Evolutionary conservation across 2,329 filamentous ascomycete species (phyloP).

Genomic region (Curvularia eragrostidis): DNA sequence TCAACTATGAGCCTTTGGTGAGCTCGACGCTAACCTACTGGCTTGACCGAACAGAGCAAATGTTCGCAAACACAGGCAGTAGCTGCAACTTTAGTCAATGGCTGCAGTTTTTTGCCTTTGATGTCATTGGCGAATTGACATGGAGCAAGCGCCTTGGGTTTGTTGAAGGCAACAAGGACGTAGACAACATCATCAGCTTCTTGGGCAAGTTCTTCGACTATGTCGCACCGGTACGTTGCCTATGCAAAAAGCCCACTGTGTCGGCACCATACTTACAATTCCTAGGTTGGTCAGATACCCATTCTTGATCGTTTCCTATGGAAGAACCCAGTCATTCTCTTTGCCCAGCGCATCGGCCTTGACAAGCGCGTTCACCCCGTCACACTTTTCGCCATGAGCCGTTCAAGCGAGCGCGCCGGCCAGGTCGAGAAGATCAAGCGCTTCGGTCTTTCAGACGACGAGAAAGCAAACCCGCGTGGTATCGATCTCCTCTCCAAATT

Average conservation of each 20-base stretch:
- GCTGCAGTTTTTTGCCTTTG: slow-evolving; percentile 83
- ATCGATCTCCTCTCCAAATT: slow-evolving; percentile 75
- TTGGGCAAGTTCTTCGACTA: slow-evolving; percentile 71
- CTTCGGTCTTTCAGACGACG: slow-evolving; percentile 48
- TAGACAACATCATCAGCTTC: slow-evolving; percentile 75
- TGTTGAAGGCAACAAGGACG: slow-evolving; percentile 74
- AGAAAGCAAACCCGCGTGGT: slow-evolving; percentile 43
- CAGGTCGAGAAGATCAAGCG: slow-evolving; percentile 59
- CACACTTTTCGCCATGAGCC: slow-evolving; percentile 72
- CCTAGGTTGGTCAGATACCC: slow-evolving; percentile 74
- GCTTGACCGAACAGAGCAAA: slow-evolving; percentile 58
- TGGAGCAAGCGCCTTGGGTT: slow-evolving; percentile 79
- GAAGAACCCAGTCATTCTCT: slow-evolving; percentile 77
- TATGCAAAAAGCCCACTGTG: neutral
- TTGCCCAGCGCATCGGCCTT: slow-evolving; percentile 70
- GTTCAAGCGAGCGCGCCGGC: slow-evolving; percentile 69
- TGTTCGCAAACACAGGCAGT: slow-evolving; percentile 51
- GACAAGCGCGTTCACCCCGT: slow-evolving; percentile 74
- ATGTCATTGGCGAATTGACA: slow-evolving; percentile 79
- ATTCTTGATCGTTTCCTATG: slow-evolving; percentile 71
- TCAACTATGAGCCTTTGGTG: slow-evolving; percentile 81
- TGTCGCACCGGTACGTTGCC: slow-evolving; percentile 66
- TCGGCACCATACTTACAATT: slow-evolving; percentile 17
- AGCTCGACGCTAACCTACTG: slow-evolving; percentile 77
- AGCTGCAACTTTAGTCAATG: slow-evolving; percentile 72